Evolutionary conservation across 1,284 basidiomycete species (phyloP), one percentile per base, ranked within the genome.

Genomic region (Phylloboletellus chloephorus): DNA sequence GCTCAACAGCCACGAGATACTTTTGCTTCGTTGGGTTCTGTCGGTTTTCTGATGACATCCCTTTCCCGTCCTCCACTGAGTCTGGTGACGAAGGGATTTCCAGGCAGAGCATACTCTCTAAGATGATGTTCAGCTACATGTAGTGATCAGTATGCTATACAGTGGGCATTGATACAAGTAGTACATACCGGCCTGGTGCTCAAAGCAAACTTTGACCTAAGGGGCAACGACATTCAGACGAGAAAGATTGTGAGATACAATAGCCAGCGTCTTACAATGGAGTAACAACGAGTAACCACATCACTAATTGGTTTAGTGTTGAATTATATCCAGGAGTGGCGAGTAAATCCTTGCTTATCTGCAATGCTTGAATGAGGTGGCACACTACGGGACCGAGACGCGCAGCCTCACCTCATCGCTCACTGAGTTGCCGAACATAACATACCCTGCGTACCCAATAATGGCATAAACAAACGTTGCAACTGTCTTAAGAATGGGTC

Each of bases 211-310:
- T 97, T 97, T 2, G 90, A 82, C 43, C 82, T 86, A 48, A 25
- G 36, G 20, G 22, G 12, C 4, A 15, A 39, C n/a, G n/a, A 35
- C 22, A 11, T 35, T 56, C 33, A 54, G 41, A 2, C 29, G 13
- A 31, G 23, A 29, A 37, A 15, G 37, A 31, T 31, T 19, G 48
- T 10, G 19, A 38, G 19, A 28, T 15, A 21, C 3, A 7, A 19
- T 16, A 22, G 10, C 12, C 15, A 31, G 21, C 11, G 21, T 23
- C 80, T 61, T 56, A 86, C 72, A 93, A 56, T 12, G 91, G 88
- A 48, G 82, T 87, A 44, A 96, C 67, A 17, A 94, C 91, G 28
- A 98, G 82, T 69, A 93, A 82, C 88, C 91, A 94, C 32, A 96
- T 72, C 5, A 84, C 85, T 17, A 88, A 51, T 35, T 79, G 67